Base-by-base conservation (phyloP, 306 rosid species). In the Heteromeles arbutifolia region DNA sequence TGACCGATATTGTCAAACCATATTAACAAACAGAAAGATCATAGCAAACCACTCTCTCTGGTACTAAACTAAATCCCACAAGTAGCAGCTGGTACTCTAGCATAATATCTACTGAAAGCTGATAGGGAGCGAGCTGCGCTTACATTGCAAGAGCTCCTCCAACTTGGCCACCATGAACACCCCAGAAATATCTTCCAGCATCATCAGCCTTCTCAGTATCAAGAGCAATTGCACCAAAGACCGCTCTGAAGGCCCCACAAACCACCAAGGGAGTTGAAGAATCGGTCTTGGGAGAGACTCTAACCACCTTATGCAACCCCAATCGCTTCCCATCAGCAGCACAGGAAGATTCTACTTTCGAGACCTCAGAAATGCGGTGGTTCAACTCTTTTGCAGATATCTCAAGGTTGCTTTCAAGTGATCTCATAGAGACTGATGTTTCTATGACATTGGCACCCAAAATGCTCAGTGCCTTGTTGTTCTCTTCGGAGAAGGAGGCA, bases 401-500 rank as follows among this genome's bases (percentile, higher is more conserved):
- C 18, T 92, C 97, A 13, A 84, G 68, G 84, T 90, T 84, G 2
- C 80, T 81, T 4, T 69, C 24, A 21, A 92, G 86, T 15, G 52
- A 41, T 19, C 52, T 76, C 24, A 84, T 70, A 41, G 91, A 80
- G 28, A 70, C 82, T 0, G 88, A 50, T 4, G 92, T 75, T 74
- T 90, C 85, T 1, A 90, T 87, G 79, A 87, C 50, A 28, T 26
- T 73, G 31, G 78, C 86, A 14, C 96, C 93, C 1, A 88, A 65
- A 80, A 88, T 71, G 80, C 86, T 78, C 80, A 90, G 71, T 1
- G 92, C 97, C 75, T 65, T 86, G 85, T 87, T 90, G 88, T 90
- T 92, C 73, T 92, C 97, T 73, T 86, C 87, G 0, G 97, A 92
- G 89, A 88, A 92, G 4, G 97, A 92, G 58, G 91, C 82, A 48